These are phyloP conservation scores for Mimosa bimucronata DNA, from an alignment of 306 rosid species.

Conservation along the genomic window DNA sequence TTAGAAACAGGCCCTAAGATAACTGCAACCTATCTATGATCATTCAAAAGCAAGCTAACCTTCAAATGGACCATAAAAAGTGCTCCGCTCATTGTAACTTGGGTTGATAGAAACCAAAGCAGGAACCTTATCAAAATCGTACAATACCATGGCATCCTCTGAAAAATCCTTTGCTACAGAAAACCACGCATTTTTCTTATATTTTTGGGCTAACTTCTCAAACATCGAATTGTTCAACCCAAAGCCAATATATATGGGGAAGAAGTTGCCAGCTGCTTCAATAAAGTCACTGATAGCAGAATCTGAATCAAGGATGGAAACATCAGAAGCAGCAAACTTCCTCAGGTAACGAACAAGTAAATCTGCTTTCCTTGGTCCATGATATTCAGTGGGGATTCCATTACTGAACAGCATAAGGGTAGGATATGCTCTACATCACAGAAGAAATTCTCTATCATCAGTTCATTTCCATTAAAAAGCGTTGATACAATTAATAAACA, in stretches of 20 bases:
- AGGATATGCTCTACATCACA: conserved; percentile 75
- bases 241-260: conserved; percentile 85
- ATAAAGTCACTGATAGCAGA: conserved; percentile 67
- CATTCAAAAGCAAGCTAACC: conserved; percentile 55
- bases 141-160: conserved; percentile 75
- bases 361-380: conserved; percentile 93
- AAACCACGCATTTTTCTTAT: conserved; percentile 95
- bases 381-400: conserved; percentile 75
- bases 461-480: conserved; percentile 26
- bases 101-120: conserved; percentile 84
- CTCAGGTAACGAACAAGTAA: conserved; percentile 78
- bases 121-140: conserved; percentile 91
- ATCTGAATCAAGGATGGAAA: conserved; percentile 84
- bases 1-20: neutral
- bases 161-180: conserved; percentile 91
- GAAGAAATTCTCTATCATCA: conserved; percentile 21
- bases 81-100: conserved; percentile 64
- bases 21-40: conserved; percentile 20
- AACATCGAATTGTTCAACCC: conserved; percentile 68
- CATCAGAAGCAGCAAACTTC: conserved; percentile 89
- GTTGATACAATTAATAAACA: neutral
- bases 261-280: conserved; percentile 69
- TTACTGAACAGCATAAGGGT: conserved; percentile 74
- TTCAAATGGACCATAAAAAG: conserved; percentile 95
- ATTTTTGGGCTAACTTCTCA: conserved; percentile 63